Conservation (phyloP, 768 basidiomycete genomes). For the Suillus cothurnatus region DNA sequence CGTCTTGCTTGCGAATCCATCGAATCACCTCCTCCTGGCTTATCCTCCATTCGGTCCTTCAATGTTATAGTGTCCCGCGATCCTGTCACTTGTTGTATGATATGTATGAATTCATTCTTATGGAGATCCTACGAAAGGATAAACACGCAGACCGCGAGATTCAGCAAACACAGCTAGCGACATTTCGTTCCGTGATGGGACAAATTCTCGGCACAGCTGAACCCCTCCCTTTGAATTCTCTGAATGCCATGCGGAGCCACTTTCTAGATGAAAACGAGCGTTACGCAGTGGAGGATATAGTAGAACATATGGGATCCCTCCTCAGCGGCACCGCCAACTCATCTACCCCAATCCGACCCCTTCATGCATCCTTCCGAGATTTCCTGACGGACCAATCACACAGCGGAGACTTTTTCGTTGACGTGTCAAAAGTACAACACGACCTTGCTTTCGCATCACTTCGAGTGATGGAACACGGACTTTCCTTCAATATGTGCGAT, state of each 20-base stretch:
- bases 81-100: not conserved
- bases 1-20: not conserved
- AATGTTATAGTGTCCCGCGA: not conserved
- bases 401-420: not conserved
- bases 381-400: not conserved
- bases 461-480: not conserved
- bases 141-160: too few relatives aligned
- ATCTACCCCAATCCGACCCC: not conserved
- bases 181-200: not conserved
- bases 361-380: not conserved
- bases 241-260: not conserved
- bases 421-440: not conserved
- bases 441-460: not conserved
- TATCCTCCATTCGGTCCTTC: not conserved
- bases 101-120: not conserved
- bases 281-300: not conserved
- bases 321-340: not conserved
- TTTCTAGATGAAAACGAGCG: not conserved
- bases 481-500: not conserved
- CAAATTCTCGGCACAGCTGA: not conserved
- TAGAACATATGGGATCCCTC: not conserved
- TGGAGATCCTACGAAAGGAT: not conserved
- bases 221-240: not conserved
- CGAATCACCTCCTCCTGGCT: not conserved
- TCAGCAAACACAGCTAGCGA: not conserved